phyloP scores from a whole-genome alignment of 108 stramenopile species.

The Chaetoceros tenuissimus region DNA sequence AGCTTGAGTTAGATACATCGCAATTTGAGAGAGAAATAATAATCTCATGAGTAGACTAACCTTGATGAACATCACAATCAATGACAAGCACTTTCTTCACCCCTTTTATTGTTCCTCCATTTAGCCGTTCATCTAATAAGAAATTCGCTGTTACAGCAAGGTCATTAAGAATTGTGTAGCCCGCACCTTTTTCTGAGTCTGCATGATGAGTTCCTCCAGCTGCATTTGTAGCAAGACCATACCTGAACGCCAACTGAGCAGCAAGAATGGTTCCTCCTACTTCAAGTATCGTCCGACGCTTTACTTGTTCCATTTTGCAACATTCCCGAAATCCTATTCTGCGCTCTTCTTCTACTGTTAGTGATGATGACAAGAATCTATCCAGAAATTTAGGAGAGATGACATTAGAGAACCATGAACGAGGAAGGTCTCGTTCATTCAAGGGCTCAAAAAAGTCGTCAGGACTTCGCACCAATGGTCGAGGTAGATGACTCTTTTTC shows the following conservation, averaged over 20 bases:
- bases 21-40: no score
- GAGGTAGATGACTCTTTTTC: conserved; percentile 11
- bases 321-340: conserved; percentile 70
- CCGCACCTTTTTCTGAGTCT: conserved; percentile 37
- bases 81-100: conserved; percentile 64
- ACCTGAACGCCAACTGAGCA: conserved; percentile 52
- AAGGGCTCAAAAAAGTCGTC: conserved; percentile 46
- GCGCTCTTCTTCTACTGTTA: conserved; percentile 44
- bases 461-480: conserved; percentile 31
- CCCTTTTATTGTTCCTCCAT: neutral
- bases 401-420: conserved; percentile 11
- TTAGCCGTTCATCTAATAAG: conserved; percentile 24
- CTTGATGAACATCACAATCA: conserved; percentile 86
- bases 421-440: conserved; percentile 25
- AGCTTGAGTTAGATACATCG: no score
- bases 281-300: conserved; percentile 60
- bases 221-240: conserved; percentile 67
- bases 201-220: conserved; percentile 87
- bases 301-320: no score
- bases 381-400: conserved; percentile 31
- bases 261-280: conserved; percentile 68
- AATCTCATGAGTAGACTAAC: no score
- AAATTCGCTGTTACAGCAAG: conserved; percentile 52
- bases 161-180: conserved; percentile 78
- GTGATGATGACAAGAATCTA: conserved; percentile 33